These are phyloP conservation scores for Phytopythium delawarense DNA, from an alignment of 352 stramenopile genomes.

Conservation along the genomic window DNA sequence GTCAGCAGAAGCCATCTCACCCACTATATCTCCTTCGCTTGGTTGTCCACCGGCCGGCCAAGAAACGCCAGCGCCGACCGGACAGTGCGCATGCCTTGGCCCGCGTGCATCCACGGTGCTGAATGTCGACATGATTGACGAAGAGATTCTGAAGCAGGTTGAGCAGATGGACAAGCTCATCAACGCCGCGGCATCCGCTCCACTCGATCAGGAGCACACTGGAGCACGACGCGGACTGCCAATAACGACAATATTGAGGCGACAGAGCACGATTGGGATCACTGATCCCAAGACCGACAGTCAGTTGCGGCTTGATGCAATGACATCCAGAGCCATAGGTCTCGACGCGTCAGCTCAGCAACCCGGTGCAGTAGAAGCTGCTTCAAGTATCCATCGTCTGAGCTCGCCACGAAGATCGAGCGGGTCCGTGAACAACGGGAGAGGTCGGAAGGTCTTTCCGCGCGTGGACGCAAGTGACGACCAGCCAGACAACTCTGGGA, in stretches of 20 bases:
- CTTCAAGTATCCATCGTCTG: neutral
- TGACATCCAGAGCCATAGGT: neutral
- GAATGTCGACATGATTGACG: constrained; percentile 11
- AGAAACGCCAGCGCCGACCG: neutral
- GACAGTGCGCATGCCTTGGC: neutral
- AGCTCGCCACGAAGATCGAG: neutral
- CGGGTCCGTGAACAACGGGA: neutral
- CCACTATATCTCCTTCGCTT: neutral
- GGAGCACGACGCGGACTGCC: neutral
- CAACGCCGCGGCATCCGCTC: constrained; percentile 24
- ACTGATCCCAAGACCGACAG: neutral
- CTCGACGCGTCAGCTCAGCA: neutral
- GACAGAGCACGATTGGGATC: neutral
- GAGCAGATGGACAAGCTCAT: constrained; percentile 38
- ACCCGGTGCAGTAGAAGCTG: neutral
- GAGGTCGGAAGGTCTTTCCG: neutral
- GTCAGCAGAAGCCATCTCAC: neutral
- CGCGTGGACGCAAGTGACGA: neutral
- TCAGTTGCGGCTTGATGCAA: neutral
- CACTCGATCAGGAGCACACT: neutral
- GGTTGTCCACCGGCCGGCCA: neutral
- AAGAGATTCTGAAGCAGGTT: constrained; percentile 32
- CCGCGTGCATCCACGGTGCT: neutral
- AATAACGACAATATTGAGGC: neutral
- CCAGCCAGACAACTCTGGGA: neutral